These are phyloP conservation scores for Cryphonectria parasitica DNA, from an alignment of 2,329 filamentous ascomycete species.

Conservation along the genomic window DNA sequence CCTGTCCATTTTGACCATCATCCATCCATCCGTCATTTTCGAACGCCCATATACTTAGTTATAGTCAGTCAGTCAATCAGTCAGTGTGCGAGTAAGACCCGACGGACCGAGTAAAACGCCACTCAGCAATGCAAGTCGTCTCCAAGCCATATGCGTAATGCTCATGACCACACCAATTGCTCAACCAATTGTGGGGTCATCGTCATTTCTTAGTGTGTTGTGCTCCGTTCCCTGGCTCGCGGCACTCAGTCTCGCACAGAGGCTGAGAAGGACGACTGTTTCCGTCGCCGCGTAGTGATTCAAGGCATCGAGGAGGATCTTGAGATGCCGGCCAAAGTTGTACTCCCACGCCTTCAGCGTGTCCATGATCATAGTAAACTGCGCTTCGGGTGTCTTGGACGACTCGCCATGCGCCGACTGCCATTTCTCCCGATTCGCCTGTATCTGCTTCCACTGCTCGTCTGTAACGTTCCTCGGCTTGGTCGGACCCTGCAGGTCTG, in stretches of 20 bases:
- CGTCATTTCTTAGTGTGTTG: conserved; percentile 62
- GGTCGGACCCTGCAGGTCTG: conserved; percentile 67
- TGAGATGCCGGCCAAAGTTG: conserved; percentile 89
- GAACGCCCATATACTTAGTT: neutral
- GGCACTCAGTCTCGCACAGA: conserved; percentile 81
- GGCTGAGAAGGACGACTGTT: conserved; percentile 87
- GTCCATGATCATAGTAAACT: conserved; percentile 66
- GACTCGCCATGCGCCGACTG: conserved; percentile 41
- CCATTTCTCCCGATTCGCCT: conserved; percentile 51
- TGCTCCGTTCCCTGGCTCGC: conserved; percentile 77
- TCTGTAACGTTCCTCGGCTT: conserved; percentile 63
- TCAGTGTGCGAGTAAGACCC: neutral
- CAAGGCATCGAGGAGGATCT: conserved; percentile 90
- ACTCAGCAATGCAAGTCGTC: conserved; percentile 14
- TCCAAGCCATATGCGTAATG: conserved; percentile 1
- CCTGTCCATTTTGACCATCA: neutral
- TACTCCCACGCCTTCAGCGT: conserved; percentile 90
- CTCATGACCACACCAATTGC: neutral
- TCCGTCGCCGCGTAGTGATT: conserved; percentile 98
- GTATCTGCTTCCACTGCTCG: conserved; percentile 64
- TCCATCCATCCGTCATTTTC: neutral
- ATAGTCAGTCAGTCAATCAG: neutral
- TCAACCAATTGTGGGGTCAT: conserved; percentile 44
- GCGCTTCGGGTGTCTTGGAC: conserved; percentile 41
- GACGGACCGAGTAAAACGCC: conserved; percentile 18